Base-by-base conservation (phyloP, 768 basidiomycete genomes). In the Russula abietina region DNA sequence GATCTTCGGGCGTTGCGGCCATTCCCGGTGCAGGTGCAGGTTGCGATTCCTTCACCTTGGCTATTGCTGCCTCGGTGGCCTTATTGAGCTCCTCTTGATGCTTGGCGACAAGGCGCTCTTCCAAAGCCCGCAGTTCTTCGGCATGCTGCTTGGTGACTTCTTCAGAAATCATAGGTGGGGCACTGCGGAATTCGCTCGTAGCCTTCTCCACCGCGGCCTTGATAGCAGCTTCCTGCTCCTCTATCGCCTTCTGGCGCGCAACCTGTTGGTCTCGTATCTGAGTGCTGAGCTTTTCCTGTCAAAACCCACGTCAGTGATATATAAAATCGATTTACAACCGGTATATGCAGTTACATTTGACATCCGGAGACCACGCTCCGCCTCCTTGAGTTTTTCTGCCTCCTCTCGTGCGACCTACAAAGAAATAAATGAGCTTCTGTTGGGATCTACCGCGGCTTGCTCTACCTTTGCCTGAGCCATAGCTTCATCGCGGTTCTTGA, bases 161-260 rank as follows among this genome's bases (percentile, higher is more conserved):
- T n/a, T n/a, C n/a, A n/a, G n/a, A n/a, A n/a, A n/a, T n/a, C n/a
- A n/a, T n/a, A n/a, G n/a, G n/a, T n/a, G n/a, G n/a, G n/a, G n/a
- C n/a, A n/a, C n/a, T n/a, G n/a, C n/a, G n/a, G n/a, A n/a, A n/a
- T n/a, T n/a, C n/a, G n/a, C n/a, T n/a, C n/a, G n/a, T n/a, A n/a
- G n/a, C n/a, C n/a, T 84, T 83, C 48, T 82, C 82, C 4, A 86
- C 76, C 2, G 85, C 87, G 32, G 79, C 79, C 28, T 81, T 81
- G n/a, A 86, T 77, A 14, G 81, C 78, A 10, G 75, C 75, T 24
- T 79, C 77, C 69, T 81, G 80, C 46, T n/a, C 76, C 19, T 75
- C 79, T 51, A 81, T 79, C 10, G 78, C 75, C 69, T 81, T 82
- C 67, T 78, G 79, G 55, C 86, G 69, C 38, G 83, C 81, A 7